Conservation (phyloP, 2,329 filamentous ascomycete genomes). For the Aspergillus uvarum region DNA sequence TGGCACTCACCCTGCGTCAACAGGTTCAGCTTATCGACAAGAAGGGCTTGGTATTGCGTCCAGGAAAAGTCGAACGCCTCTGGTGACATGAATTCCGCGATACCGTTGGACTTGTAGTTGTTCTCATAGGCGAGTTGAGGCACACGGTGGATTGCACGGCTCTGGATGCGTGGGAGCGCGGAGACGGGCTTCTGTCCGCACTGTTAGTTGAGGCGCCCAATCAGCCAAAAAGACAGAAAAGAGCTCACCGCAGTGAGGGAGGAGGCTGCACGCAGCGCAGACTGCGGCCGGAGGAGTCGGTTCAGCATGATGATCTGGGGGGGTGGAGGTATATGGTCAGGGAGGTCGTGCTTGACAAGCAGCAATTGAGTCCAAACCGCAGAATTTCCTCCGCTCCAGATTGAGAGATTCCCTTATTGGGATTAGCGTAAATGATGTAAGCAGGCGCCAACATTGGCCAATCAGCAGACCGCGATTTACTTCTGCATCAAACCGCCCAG, state of each 20-base stretch:
- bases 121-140: slow-evolving; percentile 51
- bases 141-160: slow-evolving; percentile 45
- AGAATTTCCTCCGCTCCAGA: slow-evolving; percentile 36
- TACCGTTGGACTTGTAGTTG: slow-evolving; percentile 51
- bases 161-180: slow-evolving; percentile 39
- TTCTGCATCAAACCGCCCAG: slow-evolving; percentile 7
- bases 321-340: slow-evolving; percentile 18
- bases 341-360: slow-evolving; percentile 16
- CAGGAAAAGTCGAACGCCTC: slow-evolving; percentile 74
- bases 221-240: slow-evolving; percentile 5
- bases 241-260: slow-evolving; percentile 36
- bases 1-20: slow-evolving; percentile 65
- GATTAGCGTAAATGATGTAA: slow-evolving; percentile 32
- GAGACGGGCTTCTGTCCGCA: slow-evolving; percentile 34
- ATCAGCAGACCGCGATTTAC: slow-evolving; percentile 25
- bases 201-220: slow-evolving; percentile 15
- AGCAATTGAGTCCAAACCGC: slow-evolving; percentile 24
- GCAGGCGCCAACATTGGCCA: slow-evolving; percentile 20
- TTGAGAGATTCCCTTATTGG: slow-evolving; percentile 21
- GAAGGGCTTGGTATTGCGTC: slow-evolving; percentile 73
- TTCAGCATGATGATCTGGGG: slow-evolving; percentile 42
- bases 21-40: slow-evolving; percentile 74
- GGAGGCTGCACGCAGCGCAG: slow-evolving; percentile 43
- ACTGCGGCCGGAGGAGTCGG: slow-evolving; percentile 45
- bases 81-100: slow-evolving; percentile 70